Base-by-base conservation (phyloP, 2,329 filamentous ascomycete species). In the Ophiostoma himal-ulmi region DNA sequence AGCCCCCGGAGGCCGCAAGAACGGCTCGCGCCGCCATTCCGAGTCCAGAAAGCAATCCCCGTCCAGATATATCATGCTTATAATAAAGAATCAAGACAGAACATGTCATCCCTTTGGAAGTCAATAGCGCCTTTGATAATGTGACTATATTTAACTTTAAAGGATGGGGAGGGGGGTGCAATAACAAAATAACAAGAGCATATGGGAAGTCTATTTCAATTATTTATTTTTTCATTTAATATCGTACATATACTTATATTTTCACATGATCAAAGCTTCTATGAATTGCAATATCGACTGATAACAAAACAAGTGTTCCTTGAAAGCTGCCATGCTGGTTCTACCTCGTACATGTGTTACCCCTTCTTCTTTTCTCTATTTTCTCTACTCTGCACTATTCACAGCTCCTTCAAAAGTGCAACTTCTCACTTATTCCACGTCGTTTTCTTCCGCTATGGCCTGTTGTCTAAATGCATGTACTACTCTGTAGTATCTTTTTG, bases 401-500 rank as follows among this genome's bases (percentile, higher is more conserved):
- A n/a, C n/a, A 26, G 52, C 10, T 48, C 3, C 17, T 17, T 44
- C 14, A 44, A 48, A 48, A 5, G 17, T 17, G 44, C 44, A 48
- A 17, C 5, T 14, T 57, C 14, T 26, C 52, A 57, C n/a, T 57
- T 57, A 57, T 26, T 57, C 52, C 52, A 57, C 52, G 52, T 57
- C 52, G 52, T 57, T 57, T 57, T 57, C 52, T 57, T 57, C 52
- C 52, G 52, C 52, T 17, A 6, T 57, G 44, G 44, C 44, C 44
- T 57, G 52, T 26, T 57, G 30, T 30, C 30, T 30, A 30, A 30
- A 3, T 30, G 30, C 30, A 30, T 30, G 26, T 30, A 30, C 37
- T 30, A 30, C 37, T 39, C 41, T 5, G 44, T 48, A 48, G n/a
- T 48, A 20, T 13, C 3, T 39, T 39, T 10, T 7, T 2, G 44